Conservation (phyloP, 768 basidiomycete genomes). For the Cystofilobasidium bisporidii region DNA sequence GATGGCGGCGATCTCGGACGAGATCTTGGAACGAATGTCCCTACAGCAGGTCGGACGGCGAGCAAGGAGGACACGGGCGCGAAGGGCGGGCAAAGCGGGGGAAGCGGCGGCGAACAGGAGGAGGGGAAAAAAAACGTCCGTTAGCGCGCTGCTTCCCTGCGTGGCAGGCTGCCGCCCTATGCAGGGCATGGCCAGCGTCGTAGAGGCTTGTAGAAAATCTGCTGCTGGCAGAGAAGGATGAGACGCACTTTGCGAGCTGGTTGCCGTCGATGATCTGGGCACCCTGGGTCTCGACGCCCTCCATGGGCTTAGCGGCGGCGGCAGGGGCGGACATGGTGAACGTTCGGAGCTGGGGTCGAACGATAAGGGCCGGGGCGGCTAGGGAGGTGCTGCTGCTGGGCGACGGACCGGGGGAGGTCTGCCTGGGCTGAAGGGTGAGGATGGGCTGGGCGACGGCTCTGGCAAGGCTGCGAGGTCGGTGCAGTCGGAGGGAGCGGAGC, state of each 20-base stretch:
- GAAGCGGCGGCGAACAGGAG: too few species aligned
- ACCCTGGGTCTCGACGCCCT: constrained; percentile 22
- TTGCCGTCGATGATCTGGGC: constrained; percentile 71
- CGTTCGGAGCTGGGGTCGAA: not conserved
- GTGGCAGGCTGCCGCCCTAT: too few species aligned
- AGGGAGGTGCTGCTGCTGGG: not conserved
- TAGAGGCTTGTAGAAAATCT: too few species aligned
- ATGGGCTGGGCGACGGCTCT: not conserved
- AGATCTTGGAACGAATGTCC: constrained; percentile 66
- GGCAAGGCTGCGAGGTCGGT: too few species aligned
- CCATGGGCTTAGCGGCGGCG: constrained; percentile 24
- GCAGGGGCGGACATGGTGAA: constrained; percentile 22
- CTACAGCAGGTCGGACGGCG: constrained; percentile 43
- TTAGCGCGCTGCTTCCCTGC: not conserved
- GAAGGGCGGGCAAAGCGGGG: too few species aligned
- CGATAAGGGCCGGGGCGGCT: not conserved
- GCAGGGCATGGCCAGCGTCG: too few species aligned
- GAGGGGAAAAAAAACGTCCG: not conserved
- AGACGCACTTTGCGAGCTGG: constrained; percentile 64
- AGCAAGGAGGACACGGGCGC: not conserved
- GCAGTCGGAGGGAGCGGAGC: too few species aligned
- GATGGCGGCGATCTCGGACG: constrained; percentile 55
- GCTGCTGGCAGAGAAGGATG: not conserved
- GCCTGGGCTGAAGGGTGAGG: not conserved
- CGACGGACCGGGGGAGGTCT: not conserved